Percentiles rank a stretch among this genome's conserved stretches.
phyloP scores from a whole-genome alignment of 1,284 basidiomycete genomes.

The Heterobasidion irregulare region DNA sequence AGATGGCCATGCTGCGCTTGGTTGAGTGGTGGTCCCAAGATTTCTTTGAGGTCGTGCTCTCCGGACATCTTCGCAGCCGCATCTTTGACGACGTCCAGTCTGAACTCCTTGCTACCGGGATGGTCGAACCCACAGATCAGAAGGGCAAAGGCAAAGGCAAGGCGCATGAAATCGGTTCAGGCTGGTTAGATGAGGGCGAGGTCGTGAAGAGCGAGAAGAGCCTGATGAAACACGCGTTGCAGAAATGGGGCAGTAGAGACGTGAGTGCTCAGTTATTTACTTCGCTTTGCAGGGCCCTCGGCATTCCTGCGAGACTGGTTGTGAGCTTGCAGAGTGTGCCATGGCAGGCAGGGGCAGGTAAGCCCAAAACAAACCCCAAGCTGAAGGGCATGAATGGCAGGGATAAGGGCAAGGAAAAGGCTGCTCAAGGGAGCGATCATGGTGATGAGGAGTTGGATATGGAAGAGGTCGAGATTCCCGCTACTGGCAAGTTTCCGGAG shows the following conservation, averaged over 20 bases:
- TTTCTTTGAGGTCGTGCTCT: conserved; percentile 59
- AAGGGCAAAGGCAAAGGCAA: conserved; percentile 22
- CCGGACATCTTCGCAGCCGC: conserved; percentile 64
- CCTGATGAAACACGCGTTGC: conserved; percentile 83
- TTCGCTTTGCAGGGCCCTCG: conserved; percentile 79
- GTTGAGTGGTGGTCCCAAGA: conserved; percentile 76
- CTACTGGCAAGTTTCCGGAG: conserved; percentile 21
- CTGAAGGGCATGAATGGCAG: conserved; percentile 19
- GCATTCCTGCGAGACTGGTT: conserved; percentile 83
- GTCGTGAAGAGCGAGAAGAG: conserved; percentile 71
- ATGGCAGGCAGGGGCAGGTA: conserved; percentile 63
- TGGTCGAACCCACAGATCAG: conserved; percentile 15
- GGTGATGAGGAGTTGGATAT: conserved; percentile 29
- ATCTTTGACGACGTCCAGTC: conserved; percentile 67
- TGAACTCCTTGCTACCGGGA: conserved; percentile 27
- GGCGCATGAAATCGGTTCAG: conserved; percentile 14
- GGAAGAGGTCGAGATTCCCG: conserved; percentile 28
- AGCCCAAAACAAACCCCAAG: conserved; percentile 40
- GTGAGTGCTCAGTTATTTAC: conserved; percentile 90
- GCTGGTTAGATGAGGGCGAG: conserved; percentile 54
- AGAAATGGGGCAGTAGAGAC: conserved; percentile 79
- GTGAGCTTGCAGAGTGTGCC: conserved; percentile 88
- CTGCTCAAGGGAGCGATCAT: conserved; percentile 17
- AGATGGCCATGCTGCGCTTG: conserved; percentile 67
- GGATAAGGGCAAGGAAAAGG: conserved; percentile 26